Conservation (phyloP, 1,284 basidiomycete genomes). For the Rhodotorula sp. region DNA sequence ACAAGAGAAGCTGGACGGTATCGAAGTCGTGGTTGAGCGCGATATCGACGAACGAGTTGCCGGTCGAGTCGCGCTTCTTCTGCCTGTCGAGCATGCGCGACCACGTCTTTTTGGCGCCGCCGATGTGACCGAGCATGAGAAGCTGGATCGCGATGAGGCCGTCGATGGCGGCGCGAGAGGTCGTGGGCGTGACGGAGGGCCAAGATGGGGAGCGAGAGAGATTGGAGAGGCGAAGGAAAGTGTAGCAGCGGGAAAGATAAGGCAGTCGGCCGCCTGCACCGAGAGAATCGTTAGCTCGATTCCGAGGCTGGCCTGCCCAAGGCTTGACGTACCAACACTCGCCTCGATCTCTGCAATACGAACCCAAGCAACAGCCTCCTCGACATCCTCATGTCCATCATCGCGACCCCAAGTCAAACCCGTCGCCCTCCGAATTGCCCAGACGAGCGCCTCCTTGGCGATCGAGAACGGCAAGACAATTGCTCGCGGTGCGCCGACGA, state of each 20-base stretch:
- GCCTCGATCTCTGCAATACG: constrained; percentile 43
- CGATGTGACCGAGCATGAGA: constrained; percentile 16
- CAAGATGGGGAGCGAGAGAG: constrained; percentile 37
- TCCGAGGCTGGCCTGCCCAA: no score
- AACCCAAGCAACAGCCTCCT: constrained; percentile 39
- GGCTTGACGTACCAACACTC: constrained; percentile 28
- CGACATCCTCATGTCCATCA: constrained; percentile 12
- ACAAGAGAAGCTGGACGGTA: constrained; percentile 22
- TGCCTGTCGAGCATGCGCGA: constrained; percentile 19
- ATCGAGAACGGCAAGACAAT: constrained; percentile 10
- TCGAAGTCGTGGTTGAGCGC: constrained; percentile 37
- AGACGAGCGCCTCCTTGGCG: constrained; percentile 22
- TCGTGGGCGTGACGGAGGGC: constrained; percentile 25
- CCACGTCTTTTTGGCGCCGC: constrained; percentile 35
- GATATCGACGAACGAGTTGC: constrained; percentile 34
- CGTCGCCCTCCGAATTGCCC: constrained; percentile 6
- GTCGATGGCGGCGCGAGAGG: constrained; percentile 28
- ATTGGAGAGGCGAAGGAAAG: constrained; percentile 40
- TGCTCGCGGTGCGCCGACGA: constrained; percentile 26
- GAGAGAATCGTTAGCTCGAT: no score
- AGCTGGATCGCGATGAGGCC: constrained; percentile 39
- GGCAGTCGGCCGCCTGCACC: constrained; percentile 27
- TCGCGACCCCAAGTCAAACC: constrained; percentile 9
- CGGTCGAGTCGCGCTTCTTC: constrained; percentile 28
- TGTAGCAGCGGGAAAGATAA: constrained; percentile 36